Conservation (phyloP, 371 early-diverging fungal species). For the Rhizopus delemar region DNA sequence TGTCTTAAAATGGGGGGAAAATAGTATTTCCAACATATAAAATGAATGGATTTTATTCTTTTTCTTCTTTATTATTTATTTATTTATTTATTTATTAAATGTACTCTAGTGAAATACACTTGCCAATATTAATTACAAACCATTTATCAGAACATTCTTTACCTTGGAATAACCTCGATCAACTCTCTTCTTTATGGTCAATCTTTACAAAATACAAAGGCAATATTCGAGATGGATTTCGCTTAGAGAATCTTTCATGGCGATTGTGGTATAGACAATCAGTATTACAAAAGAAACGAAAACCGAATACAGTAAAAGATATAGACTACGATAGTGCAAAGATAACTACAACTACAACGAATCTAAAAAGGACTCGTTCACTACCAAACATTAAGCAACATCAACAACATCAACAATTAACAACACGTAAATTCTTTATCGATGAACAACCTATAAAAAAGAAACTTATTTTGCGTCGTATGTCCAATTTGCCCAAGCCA, state of each 20-base stretch:
- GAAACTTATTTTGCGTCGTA: background rate
- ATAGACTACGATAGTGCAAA: constrained; percentile 9
- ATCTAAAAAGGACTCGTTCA: constrained; percentile 16
- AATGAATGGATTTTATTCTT: background rate
- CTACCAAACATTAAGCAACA: constrained; percentile 11
- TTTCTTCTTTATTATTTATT: constrained; percentile 1
- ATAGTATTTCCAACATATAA: background rate
- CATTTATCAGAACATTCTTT: constrained; percentile 20
- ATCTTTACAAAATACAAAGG: constrained; percentile 25
- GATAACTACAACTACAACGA: background rate
- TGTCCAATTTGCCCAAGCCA: constrained; percentile 14
- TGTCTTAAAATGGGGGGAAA: constrained; percentile 3
- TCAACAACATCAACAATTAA: constrained; percentile 2
- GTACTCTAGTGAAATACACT: constrained; percentile 20
- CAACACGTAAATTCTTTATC: constrained; percentile 19
- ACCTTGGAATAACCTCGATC: constrained; percentile 28
- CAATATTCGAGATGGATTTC: constrained; percentile 27
- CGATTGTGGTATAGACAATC: constrained; percentile 31
- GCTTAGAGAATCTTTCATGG: constrained; percentile 36
- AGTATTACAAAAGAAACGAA: constrained; percentile 22
- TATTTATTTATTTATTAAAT: background rate
- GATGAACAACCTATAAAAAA: background rate
- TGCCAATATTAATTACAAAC: constrained; percentile 18
- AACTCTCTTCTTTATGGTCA: constrained; percentile 25
- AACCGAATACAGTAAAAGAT: constrained; percentile 20